phyloP scores from a whole-genome alignment of 441 rosid genomes.

The Macaranga tanarius region DNA sequence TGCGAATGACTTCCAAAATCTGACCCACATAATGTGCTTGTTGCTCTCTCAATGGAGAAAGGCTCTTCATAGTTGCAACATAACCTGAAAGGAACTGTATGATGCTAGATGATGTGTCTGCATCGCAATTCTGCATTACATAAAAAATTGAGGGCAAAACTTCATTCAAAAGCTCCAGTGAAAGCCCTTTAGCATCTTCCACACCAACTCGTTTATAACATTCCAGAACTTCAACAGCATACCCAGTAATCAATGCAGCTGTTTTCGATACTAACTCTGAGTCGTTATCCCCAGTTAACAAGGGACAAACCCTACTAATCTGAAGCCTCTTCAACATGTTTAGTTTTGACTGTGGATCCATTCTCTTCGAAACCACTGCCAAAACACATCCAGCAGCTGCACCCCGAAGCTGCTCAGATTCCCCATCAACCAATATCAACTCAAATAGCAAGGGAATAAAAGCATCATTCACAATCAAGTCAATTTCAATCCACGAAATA shows the following conservation, averaged over 20 bases:
- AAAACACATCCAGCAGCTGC: slow-evolving; percentile 80
- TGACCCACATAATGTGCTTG: slow-evolving; percentile 62
- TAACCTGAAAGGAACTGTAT: slow-evolving; percentile 82
- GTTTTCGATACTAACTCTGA: slow-evolving; percentile 61
- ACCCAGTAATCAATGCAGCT: slow-evolving; percentile 72
- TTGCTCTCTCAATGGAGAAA: slow-evolving; percentile 64
- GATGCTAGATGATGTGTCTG: slow-evolving; percentile 58
- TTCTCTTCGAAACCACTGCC: slow-evolving; percentile 83
- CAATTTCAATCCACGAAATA: slow-evolving; percentile 91
- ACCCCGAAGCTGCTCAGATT: slow-evolving; percentile 65
- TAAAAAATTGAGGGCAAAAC: slow-evolving; percentile 83
- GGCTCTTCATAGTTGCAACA: slow-evolving; percentile 74
- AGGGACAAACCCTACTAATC: slow-evolving; percentile 60
- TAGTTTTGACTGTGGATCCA: slow-evolving; percentile 73
- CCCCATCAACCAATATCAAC: slow-evolving; percentile 56
- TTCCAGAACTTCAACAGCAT: slow-evolving; percentile 82
- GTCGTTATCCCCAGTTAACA: slow-evolving; percentile 59
- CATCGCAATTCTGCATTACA: slow-evolving; percentile 70
- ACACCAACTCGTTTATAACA: slow-evolving; percentile 66
- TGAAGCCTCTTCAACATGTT: slow-evolving; percentile 66
- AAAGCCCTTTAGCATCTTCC: slow-evolving; percentile 54
- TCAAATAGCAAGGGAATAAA: slow-evolving; percentile 79
- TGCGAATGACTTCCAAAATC: slow-evolving; percentile 77
- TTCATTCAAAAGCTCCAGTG: slow-evolving; percentile 71
- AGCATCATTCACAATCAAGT: slow-evolving; percentile 67